Evolutionary conservation across 306 rosid species (phyloP).

Genomic region (Cucurbita maxima): DNA sequence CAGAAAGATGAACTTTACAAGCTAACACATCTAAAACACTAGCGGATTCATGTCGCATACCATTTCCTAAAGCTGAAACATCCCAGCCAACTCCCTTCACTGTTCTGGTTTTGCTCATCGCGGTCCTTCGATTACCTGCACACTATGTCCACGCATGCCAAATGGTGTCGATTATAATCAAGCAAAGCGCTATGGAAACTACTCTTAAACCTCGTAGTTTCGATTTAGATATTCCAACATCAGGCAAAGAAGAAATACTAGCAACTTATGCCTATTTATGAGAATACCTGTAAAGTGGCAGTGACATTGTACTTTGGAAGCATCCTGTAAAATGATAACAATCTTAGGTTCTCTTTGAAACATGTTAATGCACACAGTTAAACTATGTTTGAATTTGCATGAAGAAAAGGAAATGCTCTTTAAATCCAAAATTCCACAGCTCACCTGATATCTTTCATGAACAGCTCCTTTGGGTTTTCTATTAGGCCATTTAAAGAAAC

Average conservation of each 20-base stretch:
- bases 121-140: constrained; percentile 93
- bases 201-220: not conserved
- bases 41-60: constrained; percentile 23
- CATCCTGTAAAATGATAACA: constrained; percentile 31
- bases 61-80: constrained; percentile 91
- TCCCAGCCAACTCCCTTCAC: constrained; percentile 94
- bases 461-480: constrained; percentile 40
- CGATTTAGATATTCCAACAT: not conserved
- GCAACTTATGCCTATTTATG: not conserved
- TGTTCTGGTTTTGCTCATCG: constrained; percentile 72
- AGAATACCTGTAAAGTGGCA: constrained; percentile 72
- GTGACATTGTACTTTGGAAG: constrained; percentile 75
- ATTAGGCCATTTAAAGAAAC: constrained; percentile 43
- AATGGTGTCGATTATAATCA: not conserved
- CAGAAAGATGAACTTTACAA: not conserved
- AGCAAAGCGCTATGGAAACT: not conserved
- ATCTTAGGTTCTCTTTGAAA: not conserved
- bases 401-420: not conserved
- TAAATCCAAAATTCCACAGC: constrained; percentile 8
- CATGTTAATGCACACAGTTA: not conserved
- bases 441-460: constrained; percentile 69
- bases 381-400: not conserved
- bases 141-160: constrained; percentile 34
- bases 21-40: not conserved
- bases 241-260: no score